phyloP scores from a whole-genome alignment of 495 filamentous ascomycete species.

The Hyaloscypha bicolor region DNA sequence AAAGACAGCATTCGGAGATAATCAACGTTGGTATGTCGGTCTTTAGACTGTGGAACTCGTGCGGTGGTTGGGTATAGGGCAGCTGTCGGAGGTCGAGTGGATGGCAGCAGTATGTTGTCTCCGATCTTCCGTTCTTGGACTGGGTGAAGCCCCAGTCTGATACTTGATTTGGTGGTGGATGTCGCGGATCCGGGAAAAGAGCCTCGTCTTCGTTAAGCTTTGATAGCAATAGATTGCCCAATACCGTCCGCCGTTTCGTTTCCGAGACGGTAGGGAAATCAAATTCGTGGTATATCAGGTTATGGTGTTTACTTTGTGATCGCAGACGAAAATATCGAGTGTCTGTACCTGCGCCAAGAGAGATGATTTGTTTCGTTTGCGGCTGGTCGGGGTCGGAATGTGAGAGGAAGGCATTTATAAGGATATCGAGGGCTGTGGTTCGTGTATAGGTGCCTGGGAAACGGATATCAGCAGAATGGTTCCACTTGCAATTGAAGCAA shows the following conservation, averaged over 20 bases:
- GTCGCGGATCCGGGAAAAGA: slow-evolving; percentile 5
- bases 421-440: slow-evolving; percentile 80
- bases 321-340: slow-evolving; percentile 77
- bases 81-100: slow-evolving; percentile 79
- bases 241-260: slow-evolving; percentile 22
- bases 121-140: slow-evolving; percentile 33
- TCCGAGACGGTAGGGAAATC: slow-evolving; percentile 79
- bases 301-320: slow-evolving; percentile 28
- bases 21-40: slow-evolving; percentile 72
- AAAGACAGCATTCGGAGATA: slow-evolving; percentile 91
- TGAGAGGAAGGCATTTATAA: slow-evolving; percentile 72
- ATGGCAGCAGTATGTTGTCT: slow-evolving; percentile 69
- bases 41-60: slow-evolving; percentile 36
- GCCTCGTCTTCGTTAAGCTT: background rate
- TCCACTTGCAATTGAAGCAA: slow-evolving; percentile 15
- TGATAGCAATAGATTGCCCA: slow-evolving; percentile 12
- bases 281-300: slow-evolving; percentile 84
- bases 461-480: background rate
- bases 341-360: slow-evolving; percentile 91
- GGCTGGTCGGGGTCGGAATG: slow-evolving; percentile 20
- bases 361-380: slow-evolving; percentile 78
- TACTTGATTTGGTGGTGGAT: background rate
- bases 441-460: slow-evolving; percentile 85
- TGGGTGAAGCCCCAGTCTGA: slow-evolving; percentile 23
- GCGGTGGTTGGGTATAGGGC: slow-evolving; percentile 1